These are phyloP conservation scores for Wolfiporia cocos DNA, from an alignment of 1,284 basidiomycete species.

Conservation along the genomic window DNA sequence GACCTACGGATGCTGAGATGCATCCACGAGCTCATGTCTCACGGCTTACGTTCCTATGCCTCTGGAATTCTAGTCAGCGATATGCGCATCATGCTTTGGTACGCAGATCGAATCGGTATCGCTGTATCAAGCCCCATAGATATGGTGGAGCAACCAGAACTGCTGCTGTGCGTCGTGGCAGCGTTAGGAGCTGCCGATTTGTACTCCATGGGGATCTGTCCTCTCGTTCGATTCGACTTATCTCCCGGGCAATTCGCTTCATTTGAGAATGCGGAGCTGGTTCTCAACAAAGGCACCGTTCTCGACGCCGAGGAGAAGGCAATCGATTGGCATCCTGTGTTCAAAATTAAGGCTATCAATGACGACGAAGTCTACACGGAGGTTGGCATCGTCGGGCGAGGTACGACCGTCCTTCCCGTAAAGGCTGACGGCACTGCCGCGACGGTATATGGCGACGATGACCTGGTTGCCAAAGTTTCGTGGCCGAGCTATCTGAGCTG, in stretches of 20 bases:
- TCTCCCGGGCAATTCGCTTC: neutral
- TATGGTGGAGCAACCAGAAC: constrained; percentile 8
- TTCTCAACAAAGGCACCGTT: neutral
- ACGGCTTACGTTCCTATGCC: neutral
- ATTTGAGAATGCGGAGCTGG: neutral
- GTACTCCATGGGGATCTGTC: constrained; percentile 12
- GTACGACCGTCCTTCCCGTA: constrained; percentile 9
- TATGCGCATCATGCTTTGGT: constrained; percentile 15
- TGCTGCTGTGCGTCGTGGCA: constrained; percentile 15
- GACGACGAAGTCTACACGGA: neutral
- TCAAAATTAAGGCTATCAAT: constrained; percentile 3
- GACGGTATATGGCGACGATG: neutral
- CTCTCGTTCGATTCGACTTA: neutral
- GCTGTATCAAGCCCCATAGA: constrained; percentile 13
- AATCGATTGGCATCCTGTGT: neutral
- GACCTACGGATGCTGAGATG: no score
- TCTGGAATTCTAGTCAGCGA: neutral
- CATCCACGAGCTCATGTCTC: constrained; percentile 4
- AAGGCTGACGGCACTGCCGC: neutral
- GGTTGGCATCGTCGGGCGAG: constrained; percentile 7
- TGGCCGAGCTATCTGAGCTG: constrained; percentile 1
- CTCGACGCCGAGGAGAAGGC: neutral
- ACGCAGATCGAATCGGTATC: constrained; percentile 18
- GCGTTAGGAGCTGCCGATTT: constrained; percentile 9
- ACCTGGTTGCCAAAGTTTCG: constrained; percentile 6